Evolutionary conservation across 768 basidiomycete species (phyloP).

Genomic region (Royoungia palumana): DNA sequence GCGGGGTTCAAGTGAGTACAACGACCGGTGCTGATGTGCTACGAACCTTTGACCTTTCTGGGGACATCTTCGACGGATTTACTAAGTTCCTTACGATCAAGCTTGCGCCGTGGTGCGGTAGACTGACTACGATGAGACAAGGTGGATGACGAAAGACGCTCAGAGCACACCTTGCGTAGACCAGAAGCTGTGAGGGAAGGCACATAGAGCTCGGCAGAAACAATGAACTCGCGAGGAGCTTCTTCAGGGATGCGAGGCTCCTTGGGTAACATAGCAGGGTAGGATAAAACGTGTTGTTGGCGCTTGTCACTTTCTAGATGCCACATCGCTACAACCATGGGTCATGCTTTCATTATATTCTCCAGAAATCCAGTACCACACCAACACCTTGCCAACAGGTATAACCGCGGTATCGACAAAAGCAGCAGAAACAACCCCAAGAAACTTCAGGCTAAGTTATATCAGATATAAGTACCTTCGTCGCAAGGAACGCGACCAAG

Average conservation of each 20-base stretch:
- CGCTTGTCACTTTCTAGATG: neutral
- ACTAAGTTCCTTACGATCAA: conserved; percentile 47
- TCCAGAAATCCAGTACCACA: conserved; percentile 4
- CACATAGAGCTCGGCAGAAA: conserved; percentile 61
- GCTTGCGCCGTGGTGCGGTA: conserved; percentile 47
- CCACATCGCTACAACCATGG: neutral
- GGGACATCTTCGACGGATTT: conserved; percentile 41
- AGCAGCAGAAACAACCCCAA: neutral
- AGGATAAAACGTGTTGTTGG: neutral
- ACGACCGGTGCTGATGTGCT: neutral
- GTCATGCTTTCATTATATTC: conserved; percentile 1
- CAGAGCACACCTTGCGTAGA: conserved; percentile 53
- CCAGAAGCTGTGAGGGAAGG: conserved; percentile 47
- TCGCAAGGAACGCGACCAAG: conserved; percentile 15
- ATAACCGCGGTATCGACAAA: conserved; percentile 11
- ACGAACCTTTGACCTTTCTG: conserved; percentile 60
- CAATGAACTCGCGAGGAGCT: conserved; percentile 49
- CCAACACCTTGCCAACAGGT: conserved; percentile 1
- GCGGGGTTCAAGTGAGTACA: conserved; percentile 1
- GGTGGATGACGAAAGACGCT: neutral
- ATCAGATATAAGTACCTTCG: conserved; percentile 15
- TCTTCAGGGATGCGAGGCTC: conserved; percentile 7
- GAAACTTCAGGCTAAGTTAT: conserved; percentile 10
- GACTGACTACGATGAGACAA: conserved; percentile 35
- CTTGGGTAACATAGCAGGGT: conserved; percentile 11